Base-by-base conservation (phyloP, 192 early-diverging fungal species). In the Spizellomyces sp. region DNA sequence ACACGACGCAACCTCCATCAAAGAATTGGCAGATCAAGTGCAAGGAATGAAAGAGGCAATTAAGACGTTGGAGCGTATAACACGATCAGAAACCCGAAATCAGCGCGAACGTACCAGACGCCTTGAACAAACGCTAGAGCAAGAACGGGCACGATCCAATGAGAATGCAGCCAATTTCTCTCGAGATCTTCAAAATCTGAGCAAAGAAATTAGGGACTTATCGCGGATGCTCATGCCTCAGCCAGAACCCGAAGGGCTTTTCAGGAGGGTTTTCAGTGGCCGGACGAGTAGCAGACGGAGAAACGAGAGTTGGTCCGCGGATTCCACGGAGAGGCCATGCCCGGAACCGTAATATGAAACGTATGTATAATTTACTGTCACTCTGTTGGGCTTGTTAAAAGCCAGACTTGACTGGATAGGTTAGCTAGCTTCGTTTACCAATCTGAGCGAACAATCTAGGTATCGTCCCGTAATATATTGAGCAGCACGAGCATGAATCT, bases 11-110 rank as follows among this genome's bases (percentile, higher is more conserved):
- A 54, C 0, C 12, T 9, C 7, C n/a, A 15, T 42, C n/a, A 70
- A 70, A 27, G 68, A 70, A 44, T 12, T 64, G 50, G 47, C 14
- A 21, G 70, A 71, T 0, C 70, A 71, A 21, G 8, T 71, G 5
- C 17, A n/a, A 15, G 45, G 45, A 6, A 15, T 71, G 9, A 45
- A 54, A 15, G 62, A 71, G 44, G 19, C 62, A 9, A 1, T 71
- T 5, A n/a, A 10, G 9, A 45, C 70, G 1, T 27, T 64, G 9
- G 61, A 71, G 43, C 19, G 48, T 9, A 52, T 52, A 10, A 36
- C 54, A 5, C 70, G 47, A 10, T 22, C 62, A 6, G 70, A 71
- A 45, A 45, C 70, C 17, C 45, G 62, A 36, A 15, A 19, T 17
- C 8, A 22, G 61, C 70, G 70, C 6, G 70, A 71, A 36, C 48